Evolutionary conservation across 2,329 filamentous ascomycete species (phyloP).

Genomic region (Mycosphaerelloides madeirae): DNA sequence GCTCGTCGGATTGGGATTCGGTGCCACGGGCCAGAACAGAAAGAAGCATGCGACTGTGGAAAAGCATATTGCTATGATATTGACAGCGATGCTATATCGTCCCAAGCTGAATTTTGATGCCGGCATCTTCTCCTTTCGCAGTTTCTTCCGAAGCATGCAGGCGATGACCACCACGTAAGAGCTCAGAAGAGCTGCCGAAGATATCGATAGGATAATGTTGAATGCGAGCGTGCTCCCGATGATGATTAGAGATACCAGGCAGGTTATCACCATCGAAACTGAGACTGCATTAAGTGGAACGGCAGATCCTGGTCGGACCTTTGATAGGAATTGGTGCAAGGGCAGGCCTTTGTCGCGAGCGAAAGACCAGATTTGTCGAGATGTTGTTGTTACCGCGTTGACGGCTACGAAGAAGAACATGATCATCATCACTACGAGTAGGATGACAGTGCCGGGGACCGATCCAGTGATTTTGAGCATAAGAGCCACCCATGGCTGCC

Average conservation of each 20-base stretch:
- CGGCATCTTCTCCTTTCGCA: slow-evolving; percentile 6
- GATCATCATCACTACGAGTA: slow-evolving; percentile 31
- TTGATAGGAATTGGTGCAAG: slow-evolving; percentile 6
- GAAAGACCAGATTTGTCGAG: slow-evolving; percentile 33
- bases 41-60: slow-evolving; percentile 3
- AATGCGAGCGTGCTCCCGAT: slow-evolving; percentile 38
- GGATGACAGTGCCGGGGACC: slow-evolving; percentile 26
- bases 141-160: slow-evolving; percentile 7
- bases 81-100: slow-evolving; percentile 25
- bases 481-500: slow-evolving; percentile 32
- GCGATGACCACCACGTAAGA: slow-evolving; percentile 35
- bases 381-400: slow-evolving; percentile 35
- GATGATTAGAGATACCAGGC: slow-evolving; percentile 24
- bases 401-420: slow-evolving; percentile 32
- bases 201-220: slow-evolving; percentile 40
- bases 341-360: slow-evolving; percentile 10
- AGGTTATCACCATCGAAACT: slow-evolving; percentile 7
- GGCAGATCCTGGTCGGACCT: slow-evolving; percentile 11
- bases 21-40: slow-evolving; percentile 10
- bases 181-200: slow-evolving; percentile 35
- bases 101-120: slow-evolving; percentile 12
- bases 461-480: slow-evolving; percentile 35
- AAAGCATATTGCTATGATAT: slow-evolving; percentile 5
- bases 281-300: slow-evolving; percentile 10
- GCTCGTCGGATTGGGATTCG: slow-evolving; percentile 12